Percentiles rank a stretch among this genome's conserved stretches.
Conservation (phyloP, 1,284 basidiomycete genomes). For the Mycosarcoma maydis region DNA sequence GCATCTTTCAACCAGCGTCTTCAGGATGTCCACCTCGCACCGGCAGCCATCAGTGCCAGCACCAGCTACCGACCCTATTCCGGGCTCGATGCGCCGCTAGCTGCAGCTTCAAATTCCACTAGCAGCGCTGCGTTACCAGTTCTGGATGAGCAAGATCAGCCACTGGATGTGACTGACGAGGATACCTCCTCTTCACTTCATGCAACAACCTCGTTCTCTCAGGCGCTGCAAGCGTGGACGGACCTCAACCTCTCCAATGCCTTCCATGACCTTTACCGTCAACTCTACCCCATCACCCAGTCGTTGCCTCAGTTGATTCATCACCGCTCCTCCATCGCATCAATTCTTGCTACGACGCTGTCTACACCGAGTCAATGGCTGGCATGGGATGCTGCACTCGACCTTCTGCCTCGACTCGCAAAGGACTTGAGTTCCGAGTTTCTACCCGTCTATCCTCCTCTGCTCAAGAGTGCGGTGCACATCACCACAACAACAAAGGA, state of each 20-base stretch:
- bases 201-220: slow-evolving; percentile 52
- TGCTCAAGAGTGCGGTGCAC: slow-evolving; percentile 53
- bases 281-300: slow-evolving; percentile 45
- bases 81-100: slow-evolving; percentile 52
- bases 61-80: slow-evolving; percentile 50
- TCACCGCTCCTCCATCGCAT: slow-evolving; percentile 50
- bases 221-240: slow-evolving; percentile 58
- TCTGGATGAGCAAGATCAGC: slow-evolving; percentile 11
- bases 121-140: slow-evolving; percentile 16
- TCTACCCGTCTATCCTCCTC: slow-evolving; percentile 58
- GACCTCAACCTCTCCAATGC: slow-evolving; percentile 65
- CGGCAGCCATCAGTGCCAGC: slow-evolving; percentile 44
- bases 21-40: slow-evolving; percentile 58
- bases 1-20: slow-evolving; percentile 66
- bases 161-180: slow-evolving; percentile 18
- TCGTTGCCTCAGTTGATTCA: slow-evolving; percentile 63
- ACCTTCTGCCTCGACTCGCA: slow-evolving; percentile 64
- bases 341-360: slow-evolving; percentile 30
- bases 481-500: slow-evolving; percentile 58
- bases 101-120: slow-evolving; percentile 5
- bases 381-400: slow-evolving; percentile 62
- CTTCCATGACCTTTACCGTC: slow-evolving; percentile 52
- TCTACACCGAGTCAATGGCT: slow-evolving; percentile 41
- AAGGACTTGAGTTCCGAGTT: slow-evolving; percentile 63
- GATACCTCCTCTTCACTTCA: slow-evolving; percentile 45